Evolutionary conservation across 768 basidiomycete genomes (phyloP).

Genomic region (Russula compacta): DNA sequence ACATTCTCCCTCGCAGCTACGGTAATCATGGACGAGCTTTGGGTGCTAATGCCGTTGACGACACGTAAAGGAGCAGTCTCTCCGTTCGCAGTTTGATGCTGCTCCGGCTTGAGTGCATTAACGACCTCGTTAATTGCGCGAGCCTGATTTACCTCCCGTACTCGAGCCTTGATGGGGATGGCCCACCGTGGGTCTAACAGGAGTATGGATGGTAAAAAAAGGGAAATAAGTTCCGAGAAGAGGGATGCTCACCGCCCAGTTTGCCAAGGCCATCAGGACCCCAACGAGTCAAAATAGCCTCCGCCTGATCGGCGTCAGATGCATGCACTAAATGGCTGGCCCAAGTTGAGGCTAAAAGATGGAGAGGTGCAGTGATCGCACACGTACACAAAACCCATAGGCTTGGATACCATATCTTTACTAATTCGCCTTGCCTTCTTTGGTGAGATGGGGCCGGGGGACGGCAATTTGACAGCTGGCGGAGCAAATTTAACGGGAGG

Average conservation of each 20-base stretch:
- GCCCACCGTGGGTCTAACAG: conserved; percentile 79
- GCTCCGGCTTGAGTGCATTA: conserved; percentile 54
- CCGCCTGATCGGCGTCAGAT: conserved; percentile 81
- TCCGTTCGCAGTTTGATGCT: conserved; percentile 32
- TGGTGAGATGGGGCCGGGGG: conserved; percentile 24
- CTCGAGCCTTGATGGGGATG: conserved; percentile 72
- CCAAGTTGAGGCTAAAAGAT: conserved; percentile 20
- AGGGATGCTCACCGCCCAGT: conserved; percentile 56
- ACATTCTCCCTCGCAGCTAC: conserved; percentile 70
- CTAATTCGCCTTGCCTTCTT: conserved; percentile 61
- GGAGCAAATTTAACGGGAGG: conserved; percentile 20
- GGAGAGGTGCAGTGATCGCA: conserved; percentile 16
- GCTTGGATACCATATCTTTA: conserved; percentile 84
- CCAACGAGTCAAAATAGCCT: conserved; percentile 81
- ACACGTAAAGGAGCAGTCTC: conserved; percentile 58
- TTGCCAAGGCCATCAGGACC: conserved; percentile 84
- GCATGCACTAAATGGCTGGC: conserved; percentile 83
- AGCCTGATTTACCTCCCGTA: conserved; percentile 58
- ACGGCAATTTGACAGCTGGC: conserved; percentile 27
- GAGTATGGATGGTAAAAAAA: conserved; percentile 20
- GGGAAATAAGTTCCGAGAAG: conserved; percentile 8
- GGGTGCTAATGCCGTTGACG: conserved; percentile 66
- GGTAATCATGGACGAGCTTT: conserved; percentile 62
- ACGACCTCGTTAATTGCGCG: conserved; percentile 72
- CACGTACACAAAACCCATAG: conserved; percentile 77